Base-by-base conservation (phyloP, 2,329 filamentous ascomycete genomes). In the Paecilomyces fulvus region DNA sequence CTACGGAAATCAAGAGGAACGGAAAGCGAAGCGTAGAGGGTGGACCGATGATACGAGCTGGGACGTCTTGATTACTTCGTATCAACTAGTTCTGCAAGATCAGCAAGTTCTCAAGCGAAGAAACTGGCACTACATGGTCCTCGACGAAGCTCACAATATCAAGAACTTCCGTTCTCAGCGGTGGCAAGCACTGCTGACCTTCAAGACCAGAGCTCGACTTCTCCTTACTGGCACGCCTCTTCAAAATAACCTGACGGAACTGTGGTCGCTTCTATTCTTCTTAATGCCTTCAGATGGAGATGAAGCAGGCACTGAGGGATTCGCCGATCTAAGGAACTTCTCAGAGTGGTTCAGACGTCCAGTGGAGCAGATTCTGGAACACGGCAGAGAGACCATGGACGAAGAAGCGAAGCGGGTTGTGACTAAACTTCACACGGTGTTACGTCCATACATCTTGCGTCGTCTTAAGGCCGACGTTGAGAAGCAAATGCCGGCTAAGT, bases 111-210 rank as follows among this genome's bases (percentile, higher is more conserved):
- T 99, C 76, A 94, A 95, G 70, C 85, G 92, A 60, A 85, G 92
- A 31, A 83, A 85, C 54, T 99, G 95, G 95, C 92, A 97, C 69
- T 99, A 97, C 73, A 90, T 99, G 83, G 92, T 99, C 61, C 83
- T 99, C 1, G 94, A 99, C 64, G 94, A 99, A 75, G 94, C 95
- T 0, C 94, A 99, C 77, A 97, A 99, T 74, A 99, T 99, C 80
- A 97, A 99, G 69, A 99, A 99, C 73, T 99, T 97, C 79, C 92
- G 95, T 67, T 96, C 92, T 1, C 92, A 96, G 71, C 82, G 92
- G 61, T 99, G 94, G 92, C 94, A 97, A 71, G 92, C 91, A 0
- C 82, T 99, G 61, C 83, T 99, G 21, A 94, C 89, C 0, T 95
- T 99, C 76, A 92, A 95, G 65, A 97, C 94, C 0, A 86, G 88